Conservation (phyloP, 805 yeast species). For the Teunomyces lycoperdinae region DNA sequence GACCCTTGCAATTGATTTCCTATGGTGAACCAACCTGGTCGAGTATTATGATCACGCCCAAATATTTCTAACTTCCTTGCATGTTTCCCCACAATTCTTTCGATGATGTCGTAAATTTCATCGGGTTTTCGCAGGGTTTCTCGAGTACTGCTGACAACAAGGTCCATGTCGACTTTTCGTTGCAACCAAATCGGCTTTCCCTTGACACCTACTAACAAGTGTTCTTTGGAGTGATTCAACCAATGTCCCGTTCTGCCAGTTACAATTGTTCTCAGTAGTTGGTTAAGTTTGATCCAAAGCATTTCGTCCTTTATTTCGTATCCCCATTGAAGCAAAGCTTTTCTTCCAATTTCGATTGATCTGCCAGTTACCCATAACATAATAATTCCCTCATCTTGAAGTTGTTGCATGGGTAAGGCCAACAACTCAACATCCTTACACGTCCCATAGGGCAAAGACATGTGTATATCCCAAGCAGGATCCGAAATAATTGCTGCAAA, state of each 20-base stretch:
- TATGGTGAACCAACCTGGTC: slow-evolving; percentile 87
- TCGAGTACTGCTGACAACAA: slow-evolving; percentile 77
- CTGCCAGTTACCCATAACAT: slow-evolving; percentile 95
- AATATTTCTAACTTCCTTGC: slow-evolving; percentile 83
- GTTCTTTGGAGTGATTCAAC: slow-evolving; percentile 94
- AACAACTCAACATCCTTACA: slow-evolving; percentile 75
- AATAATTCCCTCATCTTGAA: slow-evolving; percentile 82
- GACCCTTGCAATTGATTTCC: slow-evolving; percentile 75
- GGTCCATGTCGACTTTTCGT: slow-evolving; percentile 65
- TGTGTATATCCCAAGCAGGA: slow-evolving; percentile 97
- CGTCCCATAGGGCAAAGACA: slow-evolving; percentile 76
- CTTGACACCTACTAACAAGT: slow-evolving; percentile 78
- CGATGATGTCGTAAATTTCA: slow-evolving; percentile 80
- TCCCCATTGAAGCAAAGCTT: slow-evolving; percentile 79
- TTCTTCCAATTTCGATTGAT: slow-evolving; percentile 83
- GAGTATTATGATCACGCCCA: slow-evolving; percentile 80
- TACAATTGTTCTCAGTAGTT: slow-evolving; percentile 80
- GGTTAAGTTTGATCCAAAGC: slow-evolving; percentile 90
- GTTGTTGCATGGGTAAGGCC: slow-evolving; percentile 57
- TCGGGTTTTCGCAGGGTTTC: slow-evolving; percentile 92
- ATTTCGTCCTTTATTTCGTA: slow-evolving; percentile 74
- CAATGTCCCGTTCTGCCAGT: slow-evolving; percentile 98
- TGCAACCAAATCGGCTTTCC: slow-evolving; percentile 77
- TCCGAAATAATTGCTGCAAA: slow-evolving; percentile 84
- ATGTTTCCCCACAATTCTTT: slow-evolving; percentile 74